A percentile compares a stretch with the other conserved stretches of the same genome.
These are phyloP conservation scores for Ogataea degrootiae DNA, from an alignment of 805 yeast genomes.

Conservation along the genomic window DNA sequence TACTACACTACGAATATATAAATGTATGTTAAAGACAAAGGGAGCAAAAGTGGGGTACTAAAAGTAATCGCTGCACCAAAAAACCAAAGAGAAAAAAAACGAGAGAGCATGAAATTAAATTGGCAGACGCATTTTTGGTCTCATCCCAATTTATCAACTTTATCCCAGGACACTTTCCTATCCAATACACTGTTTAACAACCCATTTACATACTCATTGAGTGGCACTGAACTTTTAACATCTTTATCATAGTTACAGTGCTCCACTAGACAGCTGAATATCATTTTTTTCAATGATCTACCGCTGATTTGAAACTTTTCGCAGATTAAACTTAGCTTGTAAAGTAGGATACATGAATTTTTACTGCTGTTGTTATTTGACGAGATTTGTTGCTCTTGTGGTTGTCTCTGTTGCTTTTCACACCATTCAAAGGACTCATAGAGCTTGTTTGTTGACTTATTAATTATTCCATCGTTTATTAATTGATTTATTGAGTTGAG, in stretches of 20 bases:
- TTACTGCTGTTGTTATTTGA: not conserved
- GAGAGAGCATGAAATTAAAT: too few relatives aligned
- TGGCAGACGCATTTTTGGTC: not conserved
- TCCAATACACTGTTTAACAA: constrained; percentile 2
- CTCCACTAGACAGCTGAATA: constrained; percentile 5
- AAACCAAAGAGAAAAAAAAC: too few relatives aligned
- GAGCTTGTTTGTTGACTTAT: too few relatives aligned
- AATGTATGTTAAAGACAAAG: not conserved
- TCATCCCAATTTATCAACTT: not conserved
- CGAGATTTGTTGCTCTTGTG: too few relatives aligned
- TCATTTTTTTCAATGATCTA: constrained; percentile 5
- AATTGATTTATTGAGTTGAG: constrained; percentile 25
- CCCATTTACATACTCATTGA: constrained; percentile 1
- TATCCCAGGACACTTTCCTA: not conserved
- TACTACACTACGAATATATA: constrained; percentile 47
- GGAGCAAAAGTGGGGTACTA: constrained; percentile 9
- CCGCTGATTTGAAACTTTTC: constrained; percentile 8
- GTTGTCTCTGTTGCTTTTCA: not conserved
- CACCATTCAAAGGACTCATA: not conserved
- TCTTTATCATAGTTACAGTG: not conserved
- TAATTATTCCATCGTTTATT: not conserved
- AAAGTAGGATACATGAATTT: constrained; percentile 3
- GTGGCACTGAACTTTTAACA: not conserved
- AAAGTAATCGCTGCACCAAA: too few relatives aligned
- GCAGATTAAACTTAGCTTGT: constrained; percentile 5